Evolutionary conservation across 257 asterid species (phyloP).

Genomic region (Osmanthus fragrans): DNA sequence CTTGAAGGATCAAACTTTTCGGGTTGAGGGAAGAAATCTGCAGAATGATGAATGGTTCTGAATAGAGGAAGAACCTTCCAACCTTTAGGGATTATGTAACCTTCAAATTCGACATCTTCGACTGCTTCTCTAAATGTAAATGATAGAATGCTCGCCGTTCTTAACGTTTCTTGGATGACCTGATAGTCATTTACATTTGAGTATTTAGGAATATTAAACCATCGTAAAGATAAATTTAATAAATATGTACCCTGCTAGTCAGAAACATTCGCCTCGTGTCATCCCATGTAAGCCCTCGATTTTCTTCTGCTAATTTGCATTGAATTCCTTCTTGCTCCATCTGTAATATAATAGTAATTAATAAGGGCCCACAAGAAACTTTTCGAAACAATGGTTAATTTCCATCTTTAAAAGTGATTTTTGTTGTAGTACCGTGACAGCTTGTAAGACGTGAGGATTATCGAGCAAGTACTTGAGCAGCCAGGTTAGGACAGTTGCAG

Average conservation of each 20-base stretch:
- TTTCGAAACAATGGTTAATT: background rate
- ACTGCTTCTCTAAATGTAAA: slow-evolving; percentile 81
- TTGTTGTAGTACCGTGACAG: slow-evolving; percentile 43
- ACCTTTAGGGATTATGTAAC: slow-evolving; percentile 71
- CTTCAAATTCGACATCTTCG: slow-evolving; percentile 63
- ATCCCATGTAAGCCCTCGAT: slow-evolving; percentile 61
- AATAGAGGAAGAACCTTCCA: slow-evolving; percentile 85
- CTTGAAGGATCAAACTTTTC: slow-evolving; percentile 71
- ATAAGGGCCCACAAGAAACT: background rate
- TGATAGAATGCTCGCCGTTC: slow-evolving; percentile 66
- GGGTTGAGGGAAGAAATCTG: slow-evolving; percentile 67
- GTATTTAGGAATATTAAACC: background rate
- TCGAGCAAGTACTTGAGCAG: slow-evolving; percentile 70
- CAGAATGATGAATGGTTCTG: slow-evolving; percentile 60
- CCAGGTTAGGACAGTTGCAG: slow-evolving; percentile 74
- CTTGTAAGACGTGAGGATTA: slow-evolving; percentile 31
- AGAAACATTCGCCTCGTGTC: slow-evolving; percentile 61
- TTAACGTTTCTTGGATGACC: slow-evolving; percentile 74
- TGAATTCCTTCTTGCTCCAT: slow-evolving; percentile 56
- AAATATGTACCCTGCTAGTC: slow-evolving; percentile 34
- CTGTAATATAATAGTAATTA: slow-evolving; percentile 29
- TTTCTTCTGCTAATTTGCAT: slow-evolving; percentile 29
- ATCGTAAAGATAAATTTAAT: too few species aligned
- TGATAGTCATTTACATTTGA: background rate
- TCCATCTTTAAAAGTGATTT: background rate